Evolutionary conservation across 768 basidiomycete genomes (phyloP), one percentile per base, ranked within the genome.

Genomic region (Naganishia friedmannii): DNA sequence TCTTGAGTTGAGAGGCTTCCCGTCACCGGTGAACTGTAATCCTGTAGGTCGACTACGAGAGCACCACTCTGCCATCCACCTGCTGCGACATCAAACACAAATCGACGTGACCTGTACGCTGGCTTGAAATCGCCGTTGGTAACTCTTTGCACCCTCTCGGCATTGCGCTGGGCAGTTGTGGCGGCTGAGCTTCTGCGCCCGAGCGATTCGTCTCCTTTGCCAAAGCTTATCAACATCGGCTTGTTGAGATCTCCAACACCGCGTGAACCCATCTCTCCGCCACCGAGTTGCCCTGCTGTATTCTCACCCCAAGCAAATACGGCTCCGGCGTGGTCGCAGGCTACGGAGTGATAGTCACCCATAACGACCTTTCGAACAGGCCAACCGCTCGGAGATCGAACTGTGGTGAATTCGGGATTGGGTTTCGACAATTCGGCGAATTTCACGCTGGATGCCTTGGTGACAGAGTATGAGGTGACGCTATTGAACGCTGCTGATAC

Each of bases 51-150:
- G 23, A 95, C 88, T 3, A 91, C 90, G 56, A 97, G 83, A 0
- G 92, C 92, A 9, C 92, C 93, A 68, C 86, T 90, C 75, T 97
- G 94, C 93, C 93, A 95, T 12, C 94, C 94, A 0, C 87, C 85
- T 2, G 93, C 91, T 5, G 91, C 86, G 6, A 88, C 87, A 0
- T 86, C 86, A 74, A 95, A 90, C 74, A 90, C 92, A 76, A 90
- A 96, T 73, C 84, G 84, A 57, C 88, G 85, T 2, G 69, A 26
- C 23, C 28, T 60, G 37, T 53, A 63, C 2, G 23, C 39, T 26
- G 60, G 60, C 12, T 42, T 63, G 42, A 63, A 63, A 26, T 63
- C 60, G 42, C 60, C 60, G 7, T 10, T 42, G 32, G 37, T 8
- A 3, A n/a, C 42, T 45, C 60, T 26, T n/a, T 63, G 60, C 23